Conservation (phyloP, 2,329 filamentous ascomycete genomes). For the Aspergillus sp. region DNA sequence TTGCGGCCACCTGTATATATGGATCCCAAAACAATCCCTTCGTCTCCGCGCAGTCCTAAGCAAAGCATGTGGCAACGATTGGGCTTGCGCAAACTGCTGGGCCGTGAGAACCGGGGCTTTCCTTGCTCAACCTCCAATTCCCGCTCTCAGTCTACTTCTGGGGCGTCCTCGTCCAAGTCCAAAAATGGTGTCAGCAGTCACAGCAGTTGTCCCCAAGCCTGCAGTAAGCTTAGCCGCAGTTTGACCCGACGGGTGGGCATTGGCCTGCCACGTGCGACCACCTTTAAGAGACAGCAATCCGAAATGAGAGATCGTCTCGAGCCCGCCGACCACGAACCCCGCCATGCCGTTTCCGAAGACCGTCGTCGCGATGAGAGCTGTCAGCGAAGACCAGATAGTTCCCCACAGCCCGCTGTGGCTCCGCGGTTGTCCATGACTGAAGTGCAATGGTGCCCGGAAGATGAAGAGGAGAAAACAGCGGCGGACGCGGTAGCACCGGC, state of each 20-base stretch:
- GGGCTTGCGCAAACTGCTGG: slow-evolving; percentile 35
- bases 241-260: slow-evolving; percentile 55
- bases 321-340: slow-evolving; percentile 54
- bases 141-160: slow-evolving; percentile 15
- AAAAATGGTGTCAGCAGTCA: slow-evolving; percentile 5
- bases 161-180: neutral
- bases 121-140: slow-evolving; percentile 2
- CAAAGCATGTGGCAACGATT: slow-evolving; percentile 42
- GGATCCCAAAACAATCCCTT: slow-evolving; percentile 22
- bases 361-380: slow-evolving; percentile 36
- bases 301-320: slow-evolving; percentile 67
- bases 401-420: slow-evolving; percentile 31
- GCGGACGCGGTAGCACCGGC: neutral
- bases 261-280: slow-evolving; percentile 65
- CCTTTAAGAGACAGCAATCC: slow-evolving; percentile 74
- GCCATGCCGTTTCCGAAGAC: slow-evolving; percentile 59
- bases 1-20: slow-evolving; percentile 14
- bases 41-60: slow-evolving; percentile 23
- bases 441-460: slow-evolving; percentile 29
- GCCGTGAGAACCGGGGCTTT: slow-evolving; percentile 30
- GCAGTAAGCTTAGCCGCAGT: slow-evolving; percentile 28
- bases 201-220: slow-evolving; percentile 13
- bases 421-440: slow-evolving; percentile 36
- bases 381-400: slow-evolving; percentile 36
- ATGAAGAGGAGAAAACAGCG: neutral